These are phyloP conservation scores for Nigrospora osmanthi DNA, from an alignment of 2,329 filamentous ascomycete species.

Conservation along the genomic window DNA sequence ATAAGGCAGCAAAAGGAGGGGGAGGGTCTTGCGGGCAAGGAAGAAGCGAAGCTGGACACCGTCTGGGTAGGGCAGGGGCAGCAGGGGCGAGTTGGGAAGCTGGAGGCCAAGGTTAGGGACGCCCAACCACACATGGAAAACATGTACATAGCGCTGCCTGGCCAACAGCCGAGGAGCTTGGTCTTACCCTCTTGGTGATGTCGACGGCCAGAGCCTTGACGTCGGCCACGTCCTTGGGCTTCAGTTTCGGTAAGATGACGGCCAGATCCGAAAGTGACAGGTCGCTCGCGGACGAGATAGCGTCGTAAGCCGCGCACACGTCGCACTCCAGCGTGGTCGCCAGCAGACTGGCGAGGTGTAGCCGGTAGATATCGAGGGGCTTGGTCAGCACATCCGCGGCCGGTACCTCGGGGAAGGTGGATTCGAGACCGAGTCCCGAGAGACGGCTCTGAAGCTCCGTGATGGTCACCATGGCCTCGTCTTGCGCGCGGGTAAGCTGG, in stretches of 20 bases:
- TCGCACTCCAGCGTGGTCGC: slow-evolving; percentile 12
- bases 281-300: slow-evolving; percentile 17
- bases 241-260: slow-evolving; percentile 21
- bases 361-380: slow-evolving; percentile 22
- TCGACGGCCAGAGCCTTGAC: slow-evolving; percentile 8
- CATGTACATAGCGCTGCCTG: no score
- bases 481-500: background rate
- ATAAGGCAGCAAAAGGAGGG: slow-evolving; percentile 47
- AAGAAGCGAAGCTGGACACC: slow-evolving; percentile 59
- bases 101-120: slow-evolving; percentile 11
- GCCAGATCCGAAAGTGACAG: slow-evolving; percentile 20
- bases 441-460: background rate
- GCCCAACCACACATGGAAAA: background rate
- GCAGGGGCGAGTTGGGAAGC: slow-evolving; percentile 50
- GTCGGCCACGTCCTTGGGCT: slow-evolving; percentile 9
- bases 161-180: background rate
- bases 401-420: background rate
- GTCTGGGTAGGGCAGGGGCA: slow-evolving; percentile 44
- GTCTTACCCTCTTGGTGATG: slow-evolving; percentile 9
- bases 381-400: slow-evolving; percentile 10
- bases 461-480: slow-evolving; percentile 16
- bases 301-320: slow-evolving; percentile 15
- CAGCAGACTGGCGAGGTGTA: slow-evolving; percentile 16
- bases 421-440: background rate
- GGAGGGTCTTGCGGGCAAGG: slow-evolving; percentile 51